Evolutionary conservation across 1,284 basidiomycete genomes (phyloP), one percentile per base, ranked within the genome.

Genomic region (Pyrrhoderma noxium): DNA sequence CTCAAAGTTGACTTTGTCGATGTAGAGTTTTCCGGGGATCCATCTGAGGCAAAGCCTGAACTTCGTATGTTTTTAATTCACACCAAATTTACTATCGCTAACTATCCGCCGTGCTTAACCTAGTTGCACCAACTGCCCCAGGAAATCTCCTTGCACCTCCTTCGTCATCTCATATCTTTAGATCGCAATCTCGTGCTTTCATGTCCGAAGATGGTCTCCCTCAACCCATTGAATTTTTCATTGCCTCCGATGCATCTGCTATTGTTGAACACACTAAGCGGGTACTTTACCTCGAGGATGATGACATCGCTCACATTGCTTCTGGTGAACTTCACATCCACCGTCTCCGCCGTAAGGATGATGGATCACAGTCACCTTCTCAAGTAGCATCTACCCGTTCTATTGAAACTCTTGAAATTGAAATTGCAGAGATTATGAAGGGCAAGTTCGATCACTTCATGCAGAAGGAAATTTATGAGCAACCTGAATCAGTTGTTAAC

Each of bases 381-480:
- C 79, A 80, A 59, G 72, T 80, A 47, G 80, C 85, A 65, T 68
- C 93, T 16, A 95, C 93, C 49, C 90, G 96, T 61, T 93, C 84
- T 59, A 99, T 99, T 70, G 96, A 99, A 76, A 97, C 94, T 14
- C 85, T 99, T 63, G 96, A 99, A 73, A 87, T 99, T 63, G 96
- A 99, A 70, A 84, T 99, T 46, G 96, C 95, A 35, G 96, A 96
- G 63, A 99, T 99, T 75, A 99, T 99, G 96, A 99, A 99, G 80
- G 96, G 96, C 67, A 92, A 93, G 68, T 99, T 97, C 67, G 92
- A 95, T 67, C 94, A 96, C 70, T 99, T 99, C 71, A 99, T 99
- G 96, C 95, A 99, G 70, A 99, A 99, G 77, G 96, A 99, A 71
- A 99, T 99, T 65, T 99, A 96, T 78, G 96, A 99, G 69, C 96